A percentile compares a stretch with the other conserved stretches of the same genome.
Conservation (phyloP, 768 basidiomycete genomes). For the Pleurotus ostreatus region DNA sequence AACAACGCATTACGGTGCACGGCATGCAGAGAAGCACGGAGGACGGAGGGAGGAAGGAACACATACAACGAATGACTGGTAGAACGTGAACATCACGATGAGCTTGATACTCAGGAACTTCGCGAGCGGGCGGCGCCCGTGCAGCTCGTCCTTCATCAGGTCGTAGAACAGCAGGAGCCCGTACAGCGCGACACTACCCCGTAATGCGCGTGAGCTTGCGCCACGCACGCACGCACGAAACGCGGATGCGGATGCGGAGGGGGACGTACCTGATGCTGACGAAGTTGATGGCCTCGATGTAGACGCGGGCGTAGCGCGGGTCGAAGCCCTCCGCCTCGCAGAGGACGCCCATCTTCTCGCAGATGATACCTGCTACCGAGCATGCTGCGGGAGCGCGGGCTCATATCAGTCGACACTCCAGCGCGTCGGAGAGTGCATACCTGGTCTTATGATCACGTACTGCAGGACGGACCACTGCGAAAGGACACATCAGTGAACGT, state of each 20-base stretch:
- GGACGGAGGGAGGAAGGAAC: not conserved
- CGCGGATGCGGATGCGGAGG: not conserved
- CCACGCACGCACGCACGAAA: not conserved
- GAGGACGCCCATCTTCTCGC: slow-evolving; percentile 62
- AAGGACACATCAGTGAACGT: slow-evolving; percentile 3
- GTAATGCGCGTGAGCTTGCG: too few relatives aligned
- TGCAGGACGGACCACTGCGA: slow-evolving; percentile 82
- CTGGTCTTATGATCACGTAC: slow-evolving; percentile 71
- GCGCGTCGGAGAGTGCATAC: slow-evolving; percentile 18
- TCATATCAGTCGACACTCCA: too few relatives aligned
- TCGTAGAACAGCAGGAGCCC: slow-evolving; percentile 82
- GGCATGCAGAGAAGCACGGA: not conserved
- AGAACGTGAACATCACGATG: slow-evolving; percentile 86
- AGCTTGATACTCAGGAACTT: slow-evolving; percentile 88
- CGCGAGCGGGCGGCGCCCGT: slow-evolving; percentile 67
- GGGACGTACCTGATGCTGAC: slow-evolving; percentile 68
- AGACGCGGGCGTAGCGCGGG: slow-evolving; percentile 59
- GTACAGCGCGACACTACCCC: slow-evolving; percentile 71
- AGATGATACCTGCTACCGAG: slow-evolving; percentile 77
- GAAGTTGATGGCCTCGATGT: slow-evolving; percentile 71
- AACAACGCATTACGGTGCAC: not conserved
- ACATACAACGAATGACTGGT: slow-evolving; percentile 73
- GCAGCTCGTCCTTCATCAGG: slow-evolving; percentile 73
- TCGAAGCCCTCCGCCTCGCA: slow-evolving; percentile 63
- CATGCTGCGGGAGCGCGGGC: slow-evolving; percentile 8